Conservation (phyloP, 2,329 filamentous ascomycete genomes). For the Fusarium sp. region DNA sequence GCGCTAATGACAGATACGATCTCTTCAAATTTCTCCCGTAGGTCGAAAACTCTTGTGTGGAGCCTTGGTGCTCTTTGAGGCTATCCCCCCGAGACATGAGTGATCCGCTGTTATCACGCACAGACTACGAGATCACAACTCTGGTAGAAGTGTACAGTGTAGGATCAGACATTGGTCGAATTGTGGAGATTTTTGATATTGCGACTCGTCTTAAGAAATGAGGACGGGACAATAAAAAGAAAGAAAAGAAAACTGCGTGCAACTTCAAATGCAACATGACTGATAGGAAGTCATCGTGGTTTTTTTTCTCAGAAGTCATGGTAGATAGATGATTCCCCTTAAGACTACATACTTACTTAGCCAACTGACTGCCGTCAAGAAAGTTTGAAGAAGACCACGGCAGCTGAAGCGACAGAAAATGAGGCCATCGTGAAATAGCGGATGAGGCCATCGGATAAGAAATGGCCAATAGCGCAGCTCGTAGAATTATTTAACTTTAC, state of each 20-base stretch:
- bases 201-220: background rate
- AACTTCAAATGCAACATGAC: too few species aligned
- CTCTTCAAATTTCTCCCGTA: background rate
- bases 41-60: slow-evolving; percentile 5
- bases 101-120: slow-evolving; percentile 28
- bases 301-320: too few species aligned
- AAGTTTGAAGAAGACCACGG: too few species aligned
- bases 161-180: slow-evolving; percentile 3
- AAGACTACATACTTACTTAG: too few species aligned
- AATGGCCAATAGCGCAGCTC: slow-evolving; percentile 4
- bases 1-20: slow-evolving; percentile 1
- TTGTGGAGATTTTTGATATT: background rate
- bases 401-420: background rate
- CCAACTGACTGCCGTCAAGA: too few species aligned
- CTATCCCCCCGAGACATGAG: slow-evolving; percentile 22
- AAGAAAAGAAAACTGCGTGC: too few species aligned
- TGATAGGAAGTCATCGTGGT: too few species aligned
- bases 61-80: slow-evolving; percentile 6
- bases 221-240: too few species aligned
- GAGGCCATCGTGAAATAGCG: slow-evolving; percentile 9
- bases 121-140: slow-evolving; percentile 31
- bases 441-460: background rate
- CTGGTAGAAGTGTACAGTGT: slow-evolving; percentile 8
- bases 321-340: too few species aligned
- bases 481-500: slow-evolving; percentile 9